Percentiles rank a stretch among this genome's conserved stretches.
Evolutionary conservation across 805 yeast species (phyloP).

Genomic region (Yamadazyma phyllophila): DNA sequence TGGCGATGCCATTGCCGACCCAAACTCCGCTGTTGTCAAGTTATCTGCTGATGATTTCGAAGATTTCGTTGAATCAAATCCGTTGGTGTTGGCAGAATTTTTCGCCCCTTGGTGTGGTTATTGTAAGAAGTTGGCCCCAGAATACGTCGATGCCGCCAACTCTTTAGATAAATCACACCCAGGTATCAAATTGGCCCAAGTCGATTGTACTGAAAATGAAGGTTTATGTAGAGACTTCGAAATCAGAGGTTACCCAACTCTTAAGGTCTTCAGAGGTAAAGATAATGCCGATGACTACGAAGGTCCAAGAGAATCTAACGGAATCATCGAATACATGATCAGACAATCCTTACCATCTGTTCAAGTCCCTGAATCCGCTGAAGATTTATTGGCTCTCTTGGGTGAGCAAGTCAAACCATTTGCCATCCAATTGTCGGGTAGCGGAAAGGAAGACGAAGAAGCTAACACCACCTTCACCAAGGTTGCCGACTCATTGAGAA

Average conservation of each 20-base stretch:
- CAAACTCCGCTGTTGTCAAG: conserved; percentile 84
- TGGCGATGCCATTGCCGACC: conserved; percentile 70
- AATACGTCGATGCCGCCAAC: conserved; percentile 72
- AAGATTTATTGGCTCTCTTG: conserved; percentile 50
- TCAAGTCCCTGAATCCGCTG: conserved; percentile 40
- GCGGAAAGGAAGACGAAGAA: conserved; percentile 23
- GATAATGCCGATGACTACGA: conserved; percentile 58
- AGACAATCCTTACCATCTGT: conserved; percentile 78
- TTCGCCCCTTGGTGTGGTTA: conserved; percentile 99
- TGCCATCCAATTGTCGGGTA: conserved; percentile 51
- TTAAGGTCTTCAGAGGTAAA: conserved; percentile 71
- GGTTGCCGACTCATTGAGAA: conserved; percentile 65
- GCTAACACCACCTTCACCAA: conserved; percentile 55
- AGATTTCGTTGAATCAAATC: conserved; percentile 64
- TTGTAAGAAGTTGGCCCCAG: conserved; percentile 86
- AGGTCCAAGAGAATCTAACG: conserved; percentile 81
- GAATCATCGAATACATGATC: conserved; percentile 75
- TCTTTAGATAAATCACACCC: conserved; percentile 49
- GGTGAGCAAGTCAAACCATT: conserved; percentile 50
- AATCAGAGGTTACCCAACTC: conserved; percentile 80
- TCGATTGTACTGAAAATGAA: conserved; percentile 79
- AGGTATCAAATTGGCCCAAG: conserved; percentile 71
- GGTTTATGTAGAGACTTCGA: conserved; percentile 67
- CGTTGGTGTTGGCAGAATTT: conserved; percentile 81
- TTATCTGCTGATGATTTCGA: conserved; percentile 66